Conservation (phyloP, 1,284 basidiomycete species). For the Flammula alnicola region DNA sequence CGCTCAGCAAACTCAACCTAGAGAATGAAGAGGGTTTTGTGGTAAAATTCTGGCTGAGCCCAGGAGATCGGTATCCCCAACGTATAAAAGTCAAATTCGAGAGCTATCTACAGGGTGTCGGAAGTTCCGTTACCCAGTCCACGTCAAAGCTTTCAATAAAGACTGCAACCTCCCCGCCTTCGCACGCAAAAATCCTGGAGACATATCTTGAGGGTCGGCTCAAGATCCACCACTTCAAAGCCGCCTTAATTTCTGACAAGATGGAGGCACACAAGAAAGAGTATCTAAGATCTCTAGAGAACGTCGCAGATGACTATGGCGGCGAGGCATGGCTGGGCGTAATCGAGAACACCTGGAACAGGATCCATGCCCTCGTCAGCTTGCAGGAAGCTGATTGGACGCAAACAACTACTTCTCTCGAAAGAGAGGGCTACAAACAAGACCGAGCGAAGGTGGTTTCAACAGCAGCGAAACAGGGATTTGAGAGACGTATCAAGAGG, state of each 20-base stretch:
- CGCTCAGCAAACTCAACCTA: conserved; percentile 20
- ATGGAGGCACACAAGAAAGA: conserved; percentile 10
- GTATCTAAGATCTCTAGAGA: conserved; percentile 15
- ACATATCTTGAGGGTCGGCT: conserved; percentile 13
- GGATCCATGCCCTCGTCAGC: conserved; percentile 22
- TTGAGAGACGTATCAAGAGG: conserved; percentile 19
- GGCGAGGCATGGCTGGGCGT: conserved; percentile 21
- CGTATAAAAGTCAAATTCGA: conserved; percentile 29
- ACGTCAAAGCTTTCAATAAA: conserved; percentile 4
- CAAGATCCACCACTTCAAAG: conserved; percentile 18
- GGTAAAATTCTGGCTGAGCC: conserved; percentile 25
- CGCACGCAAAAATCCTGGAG: conserved; percentile 14
- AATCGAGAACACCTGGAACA: conserved; percentile 22
- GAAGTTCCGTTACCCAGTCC: background rate
- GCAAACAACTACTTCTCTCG: conserved; percentile 9
- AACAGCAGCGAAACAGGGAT: conserved; percentile 6
- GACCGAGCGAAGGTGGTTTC: conserved; percentile 4
- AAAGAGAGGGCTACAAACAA: conserved; percentile 20
- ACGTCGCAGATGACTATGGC: conserved; percentile 27
- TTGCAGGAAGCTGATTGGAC: conserved; percentile 25
- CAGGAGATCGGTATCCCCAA: conserved; percentile 23
- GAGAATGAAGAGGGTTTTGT: conserved; percentile 30
- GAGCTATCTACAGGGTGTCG: conserved; percentile 16
- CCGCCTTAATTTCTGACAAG: conserved; percentile 5
- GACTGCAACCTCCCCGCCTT: conserved; percentile 8